phyloP scores from a whole-genome alignment of 2,329 filamentous ascomycete species.

The Podosphaera xanthii region DNA sequence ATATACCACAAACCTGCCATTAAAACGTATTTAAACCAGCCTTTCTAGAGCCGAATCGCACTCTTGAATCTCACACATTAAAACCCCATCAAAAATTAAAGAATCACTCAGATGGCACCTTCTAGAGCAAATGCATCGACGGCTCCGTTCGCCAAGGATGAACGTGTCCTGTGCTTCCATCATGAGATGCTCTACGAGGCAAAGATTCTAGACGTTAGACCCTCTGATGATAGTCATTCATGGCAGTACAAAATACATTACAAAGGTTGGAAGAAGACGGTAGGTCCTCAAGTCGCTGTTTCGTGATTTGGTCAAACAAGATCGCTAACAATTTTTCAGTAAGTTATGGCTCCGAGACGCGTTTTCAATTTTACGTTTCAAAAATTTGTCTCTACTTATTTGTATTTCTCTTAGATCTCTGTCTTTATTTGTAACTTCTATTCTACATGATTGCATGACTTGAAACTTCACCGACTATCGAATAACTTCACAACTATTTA shows the following conservation, averaged over 20 bases:
- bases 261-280: conserved; percentile 96
- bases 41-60: too few species aligned
- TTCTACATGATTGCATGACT: too few species aligned
- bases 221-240: conserved; percentile 45
- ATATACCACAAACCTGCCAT: too few species aligned
- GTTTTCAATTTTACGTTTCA: not conserved
- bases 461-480: too few species aligned
- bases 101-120: conserved; percentile 12
- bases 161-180: conserved; percentile 91
- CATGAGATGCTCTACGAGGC: conserved; percentile 94
- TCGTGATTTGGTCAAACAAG: not conserved
- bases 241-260: conserved; percentile 90
- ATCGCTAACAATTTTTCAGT: not conserved
- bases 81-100: not conserved
- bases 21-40: too few species aligned
- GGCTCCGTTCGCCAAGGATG: conserved; percentile 38
- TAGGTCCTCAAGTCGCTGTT: conserved; percentile 26
- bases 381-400: not conserved
- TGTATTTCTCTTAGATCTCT: not conserved
- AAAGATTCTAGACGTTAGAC: conserved; percentile 65
- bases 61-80: too few species aligned
- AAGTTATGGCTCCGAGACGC: not conserved
- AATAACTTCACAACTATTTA: not conserved
- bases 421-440: not conserved
- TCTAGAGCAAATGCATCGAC: conserved; percentile 11